These are phyloP conservation scores for Trifolium repens DNA, from an alignment of 306 rosid genomes.

Conservation along the genomic window DNA sequence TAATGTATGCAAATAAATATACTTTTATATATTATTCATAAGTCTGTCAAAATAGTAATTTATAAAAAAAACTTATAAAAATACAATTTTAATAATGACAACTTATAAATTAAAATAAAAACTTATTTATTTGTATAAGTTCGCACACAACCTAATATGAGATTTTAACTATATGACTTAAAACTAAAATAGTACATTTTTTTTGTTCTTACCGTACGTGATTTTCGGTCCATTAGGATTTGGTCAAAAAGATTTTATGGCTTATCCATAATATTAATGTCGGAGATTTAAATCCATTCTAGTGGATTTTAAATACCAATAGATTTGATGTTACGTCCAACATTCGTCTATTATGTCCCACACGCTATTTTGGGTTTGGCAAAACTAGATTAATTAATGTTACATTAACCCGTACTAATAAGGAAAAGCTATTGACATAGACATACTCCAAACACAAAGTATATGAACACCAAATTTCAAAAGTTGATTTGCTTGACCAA, in stretches of 20 bases:
- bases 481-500: constrained; percentile 18
- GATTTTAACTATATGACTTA: too few species aligned
- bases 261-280: constrained; percentile 33
- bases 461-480: not conserved
- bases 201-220: constrained; percentile 30
- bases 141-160: too few species aligned
- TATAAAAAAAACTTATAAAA: too few species aligned
- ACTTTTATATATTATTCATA: too few species aligned
- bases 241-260: constrained; percentile 18
- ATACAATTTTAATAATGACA: too few species aligned
- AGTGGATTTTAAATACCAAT: constrained; percentile 16
- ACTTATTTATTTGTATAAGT: too few species aligned
- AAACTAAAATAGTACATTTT: too few species aligned
- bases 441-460: not conserved
- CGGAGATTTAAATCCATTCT: constrained; percentile 2
- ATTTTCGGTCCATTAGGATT: constrained; percentile 46
- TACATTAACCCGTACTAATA: not conserved
- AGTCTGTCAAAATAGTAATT: too few species aligned
- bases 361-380: constrained; percentile 34
- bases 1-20: too few species aligned
- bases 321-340: constrained; percentile 24
- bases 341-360: constrained; percentile 4
- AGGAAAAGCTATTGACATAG: constrained; percentile 5
- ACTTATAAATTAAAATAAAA: too few species aligned
- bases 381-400: not conserved